Evolutionary conservation across 352 stramenopile genomes (phyloP), one percentile per base, ranked within the genome.

Genomic region (Thraustotheca clavata): DNA sequence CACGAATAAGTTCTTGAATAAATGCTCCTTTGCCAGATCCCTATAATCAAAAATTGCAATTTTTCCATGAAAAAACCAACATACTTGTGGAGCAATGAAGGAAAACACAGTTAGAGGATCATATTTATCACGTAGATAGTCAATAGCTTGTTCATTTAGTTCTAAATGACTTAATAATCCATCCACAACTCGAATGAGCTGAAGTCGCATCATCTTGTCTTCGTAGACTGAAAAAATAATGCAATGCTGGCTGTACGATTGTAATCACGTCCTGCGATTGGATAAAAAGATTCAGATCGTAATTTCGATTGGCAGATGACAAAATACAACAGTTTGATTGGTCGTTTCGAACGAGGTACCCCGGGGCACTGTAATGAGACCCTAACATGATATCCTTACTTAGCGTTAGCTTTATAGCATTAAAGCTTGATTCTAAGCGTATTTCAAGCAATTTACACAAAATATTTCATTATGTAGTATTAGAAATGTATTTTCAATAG

Each of bases 21-120:
- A 65, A 34, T 6, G 57, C 57, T 12, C 41, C 43, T 46, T 65
- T 65, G 24, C 57, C 57, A 9, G 16, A 34, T 34, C 33, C 31
- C 50, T 60, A 38, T 26, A 38, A 12, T 22, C 29, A 20, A 18
- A 6, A 46, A 16, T 18, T 46, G 38, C n/a, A n/a, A n/a, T n/a
- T n/a, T n/a, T n/a, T n/a, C n/a, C n/a, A n/a, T n/a, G n/a, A n/a
- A n/a, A n/a, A 46, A n/a, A 18, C 16, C 6, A 14, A 14, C 9
- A 12, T 40, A 65, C 57, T 46, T 65, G 46, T 14, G 57, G 24
- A 12, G 41, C 57, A 26, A 54, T 22, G 39, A 65, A 65, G 26
- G 57, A 55, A 43, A 65, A 54, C 33, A 65, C 38, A 5, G 57
- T 41, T 4, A 65, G 26, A 27, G 57, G 35, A 32, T 65, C 57